phyloP scores from a whole-genome alignment of 1,284 basidiomycete species.

The Trametes pubescens region DNA sequence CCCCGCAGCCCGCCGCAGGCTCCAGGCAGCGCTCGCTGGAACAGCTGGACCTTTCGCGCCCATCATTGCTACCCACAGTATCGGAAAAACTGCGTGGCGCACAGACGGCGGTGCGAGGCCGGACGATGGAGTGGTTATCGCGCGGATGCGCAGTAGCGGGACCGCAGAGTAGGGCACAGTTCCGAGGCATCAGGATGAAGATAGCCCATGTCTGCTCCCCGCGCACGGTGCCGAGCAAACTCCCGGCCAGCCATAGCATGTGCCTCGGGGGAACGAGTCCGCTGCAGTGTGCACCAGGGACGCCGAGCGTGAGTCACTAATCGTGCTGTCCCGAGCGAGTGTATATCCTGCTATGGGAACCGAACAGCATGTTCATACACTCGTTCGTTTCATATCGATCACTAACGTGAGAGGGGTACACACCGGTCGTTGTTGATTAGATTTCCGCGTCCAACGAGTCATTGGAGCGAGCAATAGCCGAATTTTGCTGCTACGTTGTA shows the following conservation, averaged over 20 bases:
- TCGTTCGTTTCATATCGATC: too few species aligned
- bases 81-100: not conserved
- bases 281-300: too few species aligned
- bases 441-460: too few species aligned
- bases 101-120: not conserved
- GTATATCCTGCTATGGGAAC: too few species aligned
- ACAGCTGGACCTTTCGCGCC: not conserved
- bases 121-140: not conserved
- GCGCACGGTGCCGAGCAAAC: not conserved
- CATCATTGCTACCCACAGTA: too few species aligned
- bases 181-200: not conserved
- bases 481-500: too few species aligned
- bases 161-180: not conserved
- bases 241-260: not conserved
- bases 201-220: not conserved
- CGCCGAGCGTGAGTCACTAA: too few species aligned
- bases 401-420: too few species aligned
- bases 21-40: not conserved
- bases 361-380: too few species aligned
- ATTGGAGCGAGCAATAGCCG: too few species aligned
- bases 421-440: too few species aligned
- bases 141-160: not conserved
- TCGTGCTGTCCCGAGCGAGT: too few species aligned
- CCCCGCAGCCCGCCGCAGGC: not conserved
- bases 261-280: not conserved